These are phyloP conservation scores for Glycine latifolia DNA, from an alignment of 306 rosid species.

Conservation along the genomic window DNA sequence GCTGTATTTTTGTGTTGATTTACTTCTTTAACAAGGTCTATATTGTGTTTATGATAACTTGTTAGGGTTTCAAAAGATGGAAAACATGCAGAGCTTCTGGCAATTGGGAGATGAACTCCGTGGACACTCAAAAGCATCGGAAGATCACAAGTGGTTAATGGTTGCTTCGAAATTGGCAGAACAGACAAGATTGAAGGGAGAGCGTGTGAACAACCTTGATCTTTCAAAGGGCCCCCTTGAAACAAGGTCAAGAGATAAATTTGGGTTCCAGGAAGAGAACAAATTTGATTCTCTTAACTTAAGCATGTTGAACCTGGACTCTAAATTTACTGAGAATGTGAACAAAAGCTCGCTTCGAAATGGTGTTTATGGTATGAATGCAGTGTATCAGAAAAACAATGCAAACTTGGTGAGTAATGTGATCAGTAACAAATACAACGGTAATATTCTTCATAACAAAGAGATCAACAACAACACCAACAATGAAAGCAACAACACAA, in stretches of 20 bases:
- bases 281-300: slow-evolving; percentile 82
- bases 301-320: slow-evolving; percentile 78
- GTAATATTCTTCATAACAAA: slow-evolving; percentile 69
- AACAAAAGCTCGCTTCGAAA: slow-evolving; percentile 72
- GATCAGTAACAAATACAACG: slow-evolving; percentile 66
- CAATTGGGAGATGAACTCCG: slow-evolving; percentile 98
- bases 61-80: slow-evolving; percentile 69
- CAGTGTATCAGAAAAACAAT: slow-evolving; percentile 80
- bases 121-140: slow-evolving; percentile 88
- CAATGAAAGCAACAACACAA: slow-evolving; percentile 55
- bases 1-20: slow-evolving; percentile 14
- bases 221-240: slow-evolving; percentile 79
- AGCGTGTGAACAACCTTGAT: slow-evolving; percentile 92
- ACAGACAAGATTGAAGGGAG: slow-evolving; percentile 89
- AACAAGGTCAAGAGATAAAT: slow-evolving; percentile 77
- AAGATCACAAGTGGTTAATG: slow-evolving; percentile 94
- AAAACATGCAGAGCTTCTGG: slow-evolving; percentile 86
- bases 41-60: slow-evolving; percentile 23
- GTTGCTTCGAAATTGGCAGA: slow-evolving; percentile 96
- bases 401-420: slow-evolving; percentile 63
- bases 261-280: slow-evolving; percentile 93
- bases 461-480: slow-evolving; percentile 61
- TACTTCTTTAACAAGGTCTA: slow-evolving; percentile 19
- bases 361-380: slow-evolving; percentile 72
- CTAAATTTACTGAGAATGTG: slow-evolving; percentile 66